Base-by-base conservation (phyloP, 2,329 filamentous ascomycete species). In the Colletotrichum gigasporum region DNA sequence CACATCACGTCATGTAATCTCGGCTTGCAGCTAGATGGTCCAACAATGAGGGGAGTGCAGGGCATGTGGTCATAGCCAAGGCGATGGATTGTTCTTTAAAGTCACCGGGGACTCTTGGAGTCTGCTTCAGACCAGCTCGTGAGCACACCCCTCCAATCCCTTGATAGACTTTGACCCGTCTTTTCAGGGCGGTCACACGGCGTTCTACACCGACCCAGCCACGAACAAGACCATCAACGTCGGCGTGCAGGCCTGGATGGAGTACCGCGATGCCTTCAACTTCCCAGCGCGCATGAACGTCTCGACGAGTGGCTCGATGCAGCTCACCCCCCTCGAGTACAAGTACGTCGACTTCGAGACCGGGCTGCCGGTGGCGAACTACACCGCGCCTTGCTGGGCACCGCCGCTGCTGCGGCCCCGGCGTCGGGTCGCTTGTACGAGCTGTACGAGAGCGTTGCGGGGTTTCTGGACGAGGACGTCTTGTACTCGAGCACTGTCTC, bases 301-400 rank as follows among this genome's bases (percentile, higher is more conserved):
- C 18, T 72, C 64, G 68, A 78, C 65, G 32, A 66, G 11, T 69
- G 73, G 55, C 62, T 77, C 26, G 54, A 74, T 68, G 71, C 61
- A 63, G 35, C 72, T 62, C 35, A 65, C 53, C 26, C 65, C 39
- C 16, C 51, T 56, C 16, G 44, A 58, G 30, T 54, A 52, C 26
- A 34, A 69, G 20, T 79, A 75, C 51, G 69, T 74, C 63, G 77
- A 81, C 69, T 78, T 80, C 65, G 60, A 58, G 45, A 77, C 71
- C 0, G 82, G 82, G 11, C 20, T 20, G n/a, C 44, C 68, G 26
- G 45, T 70, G 3, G 68, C 74, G 54, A 59, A 67, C 59, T 78
- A 69, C 67, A 67, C 68, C 0, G 66, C 71, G 2, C 71, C 76
- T 16, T 72, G n/a, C 61, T 73, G 1, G 66, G 69, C 32, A 24